phyloP scores from a whole-genome alignment of 345 rosid genomes.

The Eutrema japonicum region DNA sequence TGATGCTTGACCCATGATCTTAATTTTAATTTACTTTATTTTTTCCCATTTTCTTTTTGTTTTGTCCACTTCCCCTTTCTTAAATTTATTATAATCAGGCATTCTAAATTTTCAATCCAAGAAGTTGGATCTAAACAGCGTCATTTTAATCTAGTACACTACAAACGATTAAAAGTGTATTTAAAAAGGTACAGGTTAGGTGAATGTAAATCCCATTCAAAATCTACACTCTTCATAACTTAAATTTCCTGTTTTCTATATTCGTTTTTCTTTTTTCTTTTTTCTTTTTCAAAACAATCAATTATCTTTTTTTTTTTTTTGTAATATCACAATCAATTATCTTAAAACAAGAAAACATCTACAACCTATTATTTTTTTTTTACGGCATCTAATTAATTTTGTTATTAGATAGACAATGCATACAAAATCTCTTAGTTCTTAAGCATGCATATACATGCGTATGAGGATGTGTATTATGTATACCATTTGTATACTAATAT shows the following conservation, averaged over 20 bases:
- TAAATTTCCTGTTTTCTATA: not conserved
- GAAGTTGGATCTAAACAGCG: conserved; percentile 22
- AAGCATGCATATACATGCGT: conserved; percentile 1
- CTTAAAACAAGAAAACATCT: not conserved
- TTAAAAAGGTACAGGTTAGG: not conserved
- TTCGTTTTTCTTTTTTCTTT: too few species aligned
- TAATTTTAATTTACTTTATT: conserved; percentile 30
- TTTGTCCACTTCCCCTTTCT: conserved; percentile 28
- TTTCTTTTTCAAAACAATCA: not conserved
- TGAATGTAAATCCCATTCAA: not conserved
- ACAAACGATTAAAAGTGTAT: not conserved
- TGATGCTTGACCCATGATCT: conserved; percentile 46
- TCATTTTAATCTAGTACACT: conserved; percentile 3
- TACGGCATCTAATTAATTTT: not conserved
- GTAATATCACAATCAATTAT: not conserved
- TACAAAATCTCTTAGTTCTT: not conserved
- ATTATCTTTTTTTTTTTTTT: too few species aligned
- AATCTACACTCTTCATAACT: not conserved
- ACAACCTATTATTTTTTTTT: not conserved
- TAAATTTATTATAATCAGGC: not conserved
- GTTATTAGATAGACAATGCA: not conserved
- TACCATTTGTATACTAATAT: not conserved
- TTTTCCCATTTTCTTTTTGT: conserved; percentile 20
- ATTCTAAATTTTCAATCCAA: not conserved
- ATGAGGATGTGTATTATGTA: not conserved